Evolutionary conservation across 2,329 filamentous ascomycete species (phyloP).

Genomic region (Calonectria fujianensis): DNA sequence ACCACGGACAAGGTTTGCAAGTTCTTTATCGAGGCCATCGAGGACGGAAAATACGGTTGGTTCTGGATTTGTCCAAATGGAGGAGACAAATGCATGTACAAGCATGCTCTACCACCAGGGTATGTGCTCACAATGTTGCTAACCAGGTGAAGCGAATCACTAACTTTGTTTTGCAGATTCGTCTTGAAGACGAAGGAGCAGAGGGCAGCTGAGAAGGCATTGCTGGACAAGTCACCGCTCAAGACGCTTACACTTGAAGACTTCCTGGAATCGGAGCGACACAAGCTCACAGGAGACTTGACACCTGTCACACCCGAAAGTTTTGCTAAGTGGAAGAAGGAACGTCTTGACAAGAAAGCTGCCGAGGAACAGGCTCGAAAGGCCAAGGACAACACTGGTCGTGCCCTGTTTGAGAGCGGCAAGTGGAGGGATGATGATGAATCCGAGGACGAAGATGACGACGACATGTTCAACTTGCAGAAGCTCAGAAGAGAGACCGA

Average conservation of each 20-base stretch:
- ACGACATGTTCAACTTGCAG: conserved; percentile 87
- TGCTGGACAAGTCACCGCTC: conserved; percentile 95
- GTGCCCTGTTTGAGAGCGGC: conserved; percentile 96
- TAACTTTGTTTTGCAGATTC: conserved; percentile 76
- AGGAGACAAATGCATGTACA: conserved; percentile 98
- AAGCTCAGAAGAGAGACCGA: conserved; percentile 91
- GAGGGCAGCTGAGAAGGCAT: conserved; percentile 93
- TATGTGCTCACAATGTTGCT: conserved; percentile 69
- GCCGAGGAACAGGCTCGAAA: conserved; percentile 93
- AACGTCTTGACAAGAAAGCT: conserved; percentile 94
- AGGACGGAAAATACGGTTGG: conserved; percentile 99
- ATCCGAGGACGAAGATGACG: conserved; percentile 76
- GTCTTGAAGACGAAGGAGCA: conserved; percentile 99
- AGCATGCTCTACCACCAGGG: conserved; percentile 95
- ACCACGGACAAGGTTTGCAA: conserved; percentile 99
- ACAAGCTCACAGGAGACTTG: conserved; percentile 92
- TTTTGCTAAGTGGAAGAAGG: conserved; percentile 98
- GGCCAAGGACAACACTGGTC: conserved; percentile 96
- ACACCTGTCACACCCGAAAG: conserved; percentile 95
- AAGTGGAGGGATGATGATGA: conserved; percentile 87
- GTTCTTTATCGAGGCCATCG: conserved; percentile 96
- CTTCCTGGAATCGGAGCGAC: conserved; percentile 95
- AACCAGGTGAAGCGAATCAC: conserved; percentile 29
- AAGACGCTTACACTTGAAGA: conserved; percentile 97
- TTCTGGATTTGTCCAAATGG: conserved; percentile 99